Conservation (phyloP, 106 monocot genomes). For the Amphibolis antarctica region DNA sequence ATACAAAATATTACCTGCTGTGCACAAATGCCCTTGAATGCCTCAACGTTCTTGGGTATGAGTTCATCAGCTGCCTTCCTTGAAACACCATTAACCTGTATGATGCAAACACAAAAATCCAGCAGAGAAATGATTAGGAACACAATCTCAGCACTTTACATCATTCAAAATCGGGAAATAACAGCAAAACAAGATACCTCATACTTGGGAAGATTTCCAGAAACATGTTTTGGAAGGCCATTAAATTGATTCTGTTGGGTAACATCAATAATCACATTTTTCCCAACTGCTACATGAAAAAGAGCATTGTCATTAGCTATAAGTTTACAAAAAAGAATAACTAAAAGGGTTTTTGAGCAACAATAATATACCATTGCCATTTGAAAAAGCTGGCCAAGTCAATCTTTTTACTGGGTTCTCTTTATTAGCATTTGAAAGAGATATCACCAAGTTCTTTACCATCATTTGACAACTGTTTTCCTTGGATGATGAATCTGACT, state of each 20-base stretch:
- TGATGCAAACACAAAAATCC: background rate
- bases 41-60: background rate
- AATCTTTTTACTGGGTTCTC: background rate
- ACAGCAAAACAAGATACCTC: background rate
- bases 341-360: background rate
- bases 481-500: conserved; percentile 6
- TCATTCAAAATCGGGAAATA: background rate
- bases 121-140: background rate
- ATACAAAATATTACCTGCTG: background rate
- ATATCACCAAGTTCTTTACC: conserved; percentile 7
- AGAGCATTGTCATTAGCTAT: background rate
- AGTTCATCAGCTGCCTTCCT: background rate
- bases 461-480: conserved; percentile 2
- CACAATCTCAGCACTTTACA: background rate
- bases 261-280: conserved; percentile 1
- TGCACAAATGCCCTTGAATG: background rate
- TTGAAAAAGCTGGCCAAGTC: background rate
- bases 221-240: background rate
- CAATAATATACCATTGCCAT: background rate
- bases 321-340: background rate
- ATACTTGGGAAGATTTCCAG: background rate
- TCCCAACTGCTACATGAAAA: background rate
- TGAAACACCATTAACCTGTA: background rate
- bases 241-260: conserved; percentile 1
- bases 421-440: conserved; percentile 2